Percentiles rank a stretch among this genome's conserved stretches.
Conservation (phyloP, 257 asterid species). For the Capsicum rhomboideum region DNA sequence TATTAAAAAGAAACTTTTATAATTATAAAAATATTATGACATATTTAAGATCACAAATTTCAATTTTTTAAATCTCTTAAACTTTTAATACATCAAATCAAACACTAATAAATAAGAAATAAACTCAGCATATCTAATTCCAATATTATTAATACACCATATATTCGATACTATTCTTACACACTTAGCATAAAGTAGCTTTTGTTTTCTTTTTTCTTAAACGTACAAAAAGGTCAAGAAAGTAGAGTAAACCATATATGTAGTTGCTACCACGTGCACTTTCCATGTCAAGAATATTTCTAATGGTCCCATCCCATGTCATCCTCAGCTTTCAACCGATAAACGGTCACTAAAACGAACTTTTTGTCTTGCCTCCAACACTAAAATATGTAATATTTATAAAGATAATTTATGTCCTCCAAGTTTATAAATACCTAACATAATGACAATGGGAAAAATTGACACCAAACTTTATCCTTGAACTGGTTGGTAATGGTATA, state of each 20-base stretch:
- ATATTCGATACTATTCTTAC: too few relatives aligned
- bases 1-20: too few relatives aligned
- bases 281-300: not conserved
- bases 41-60: too few relatives aligned
- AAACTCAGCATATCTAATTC: too few relatives aligned
- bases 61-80: too few relatives aligned
- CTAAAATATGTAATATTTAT: not conserved
- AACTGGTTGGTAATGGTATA: not conserved
- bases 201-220: not conserved
- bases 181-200: too few relatives aligned
- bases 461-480: not conserved
- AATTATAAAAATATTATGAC: too few relatives aligned
- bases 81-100: too few relatives aligned
- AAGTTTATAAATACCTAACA: not conserved
- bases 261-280: conserved; percentile 7
- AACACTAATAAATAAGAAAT: too few relatives aligned
- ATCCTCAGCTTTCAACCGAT: not conserved
- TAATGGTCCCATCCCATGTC: not conserved
- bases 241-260: not conserved
- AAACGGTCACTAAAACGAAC: conserved; percentile 9
- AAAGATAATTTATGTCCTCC: not conserved
- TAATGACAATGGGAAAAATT: not conserved
- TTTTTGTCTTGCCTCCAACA: not conserved
- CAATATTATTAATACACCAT: too few relatives aligned
- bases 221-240: not conserved